These are phyloP conservation scores for Conidiobolus incongruus DNA, from an alignment of 371 early-diverging fungal genomes.

Conservation along the genomic window DNA sequence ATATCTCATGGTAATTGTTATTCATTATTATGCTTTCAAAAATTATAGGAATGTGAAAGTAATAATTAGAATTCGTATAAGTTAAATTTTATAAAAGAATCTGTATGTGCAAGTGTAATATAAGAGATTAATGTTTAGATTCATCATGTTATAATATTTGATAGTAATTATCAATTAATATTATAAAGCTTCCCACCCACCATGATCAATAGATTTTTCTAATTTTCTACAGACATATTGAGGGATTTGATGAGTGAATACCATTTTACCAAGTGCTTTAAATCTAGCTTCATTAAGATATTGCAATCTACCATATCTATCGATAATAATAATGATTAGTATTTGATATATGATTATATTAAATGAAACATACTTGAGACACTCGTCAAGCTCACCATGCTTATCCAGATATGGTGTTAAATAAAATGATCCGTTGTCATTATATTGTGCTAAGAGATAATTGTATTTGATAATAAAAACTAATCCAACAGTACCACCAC, in stretches of 20 bases:
- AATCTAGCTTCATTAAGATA: constrained; percentile 61
- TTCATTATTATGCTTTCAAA: no score
- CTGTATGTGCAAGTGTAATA: no score
- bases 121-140: no score
- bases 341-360: no score
- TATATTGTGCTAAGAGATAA: constrained; percentile 48
- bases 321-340: no score
- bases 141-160: no score
- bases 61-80: no score
- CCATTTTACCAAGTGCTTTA: constrained; percentile 13
- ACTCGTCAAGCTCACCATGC: constrained; percentile 85
- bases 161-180: no score
- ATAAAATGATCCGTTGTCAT: constrained; percentile 69
- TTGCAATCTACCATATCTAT: constrained; percentile 63
- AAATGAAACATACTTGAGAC: constrained; percentile 28
- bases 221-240: constrained; percentile 72
- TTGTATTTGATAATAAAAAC: constrained; percentile 69
- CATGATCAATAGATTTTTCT: constrained; percentile 68
- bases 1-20: no score
- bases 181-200: constrained; percentile 82
- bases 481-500: constrained; percentile 71
- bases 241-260: constrained; percentile 39
- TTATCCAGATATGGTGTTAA: constrained; percentile 82
- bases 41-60: no score
- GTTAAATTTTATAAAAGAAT: no score